Evolutionary conservation across 768 basidiomycete species (phyloP).

Genomic region (Coprinopsis strossmayeri): DNA sequence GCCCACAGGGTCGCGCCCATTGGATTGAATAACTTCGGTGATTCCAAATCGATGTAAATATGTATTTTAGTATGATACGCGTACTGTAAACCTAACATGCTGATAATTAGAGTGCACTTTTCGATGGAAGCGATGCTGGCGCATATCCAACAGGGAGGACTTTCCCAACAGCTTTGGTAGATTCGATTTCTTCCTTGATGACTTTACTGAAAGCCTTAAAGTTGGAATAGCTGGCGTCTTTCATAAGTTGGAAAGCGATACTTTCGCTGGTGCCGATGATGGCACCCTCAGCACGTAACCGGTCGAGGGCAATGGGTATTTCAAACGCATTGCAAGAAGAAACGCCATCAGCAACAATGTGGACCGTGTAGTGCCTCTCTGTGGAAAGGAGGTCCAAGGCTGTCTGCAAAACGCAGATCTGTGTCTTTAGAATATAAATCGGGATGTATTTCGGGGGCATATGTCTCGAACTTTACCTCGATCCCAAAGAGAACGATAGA

Average conservation of each 20-base stretch:
- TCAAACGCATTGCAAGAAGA: conserved; percentile 80
- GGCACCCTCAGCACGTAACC: conserved; percentile 69
- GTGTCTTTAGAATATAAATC: conserved; percentile 43
- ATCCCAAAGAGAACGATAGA: conserved; percentile 81
- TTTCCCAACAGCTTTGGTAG: conserved; percentile 40
- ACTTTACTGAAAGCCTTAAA: conserved; percentile 71
- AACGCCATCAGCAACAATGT: conserved; percentile 79
- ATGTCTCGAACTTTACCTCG: conserved; percentile 44
- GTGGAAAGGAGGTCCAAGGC: conserved; percentile 54
- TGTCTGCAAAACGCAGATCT: conserved; percentile 87
- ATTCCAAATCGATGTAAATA: neutral
- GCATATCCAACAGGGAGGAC: conserved; percentile 18
- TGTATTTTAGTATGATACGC: no score
- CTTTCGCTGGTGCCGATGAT: conserved; percentile 79
- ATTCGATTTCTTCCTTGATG: conserved; percentile 73
- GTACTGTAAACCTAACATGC: no score
- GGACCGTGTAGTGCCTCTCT: conserved; percentile 37
- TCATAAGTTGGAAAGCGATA: conserved; percentile 67
- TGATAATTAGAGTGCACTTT: conserved; percentile 2
- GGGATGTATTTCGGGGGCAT: neutral
- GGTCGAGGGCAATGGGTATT: conserved; percentile 64
- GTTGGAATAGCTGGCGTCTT: conserved; percentile 49
- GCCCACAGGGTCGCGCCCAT: no score
- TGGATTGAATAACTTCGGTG: no score
- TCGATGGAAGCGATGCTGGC: neutral